These are phyloP conservation scores for Mycena albidolilacea DNA, from an alignment of 768 basidiomycete genomes.

Conservation along the genomic window DNA sequence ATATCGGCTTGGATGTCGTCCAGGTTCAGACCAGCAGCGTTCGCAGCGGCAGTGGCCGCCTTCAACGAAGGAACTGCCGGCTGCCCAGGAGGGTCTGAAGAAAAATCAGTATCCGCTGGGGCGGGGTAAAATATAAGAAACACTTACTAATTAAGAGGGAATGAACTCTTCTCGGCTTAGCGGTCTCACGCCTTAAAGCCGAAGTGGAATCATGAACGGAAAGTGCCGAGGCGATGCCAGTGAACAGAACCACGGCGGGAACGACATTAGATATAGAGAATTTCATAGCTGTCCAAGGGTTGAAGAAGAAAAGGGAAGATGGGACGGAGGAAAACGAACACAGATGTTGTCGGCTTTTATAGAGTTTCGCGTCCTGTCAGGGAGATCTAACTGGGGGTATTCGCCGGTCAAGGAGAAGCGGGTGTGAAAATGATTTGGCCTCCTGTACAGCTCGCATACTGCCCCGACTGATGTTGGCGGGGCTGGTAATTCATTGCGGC, in stretches of 20 bases:
- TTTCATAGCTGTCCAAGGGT: constrained; percentile 11
- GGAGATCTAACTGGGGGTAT: not conserved
- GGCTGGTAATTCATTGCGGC: not conserved
- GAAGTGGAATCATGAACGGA: constrained; percentile 11
- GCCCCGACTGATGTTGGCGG: not conserved
- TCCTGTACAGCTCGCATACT: not conserved
- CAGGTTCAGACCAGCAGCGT: not conserved
- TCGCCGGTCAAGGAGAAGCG: not conserved
- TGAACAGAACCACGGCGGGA: constrained; percentile 11
- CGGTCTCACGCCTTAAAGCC: constrained; percentile 1
- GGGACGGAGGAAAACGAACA: not conserved
- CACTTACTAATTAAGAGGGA: constrained; percentile 29
- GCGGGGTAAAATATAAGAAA: not conserved
- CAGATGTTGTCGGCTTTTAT: not conserved
- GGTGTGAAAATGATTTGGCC: not conserved
- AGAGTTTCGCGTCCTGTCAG: not conserved
- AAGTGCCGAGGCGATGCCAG: constrained; percentile 22
- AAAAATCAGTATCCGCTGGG: no score
- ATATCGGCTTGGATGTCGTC: constrained; percentile 55
- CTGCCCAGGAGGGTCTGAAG: constrained; percentile 14
- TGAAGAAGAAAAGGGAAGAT: not conserved
- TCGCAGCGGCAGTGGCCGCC: constrained; percentile 22
- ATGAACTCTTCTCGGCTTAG: constrained; percentile 4
- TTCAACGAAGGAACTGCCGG: constrained; percentile 11
- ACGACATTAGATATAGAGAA: not conserved